Percentiles rank a stretch among this genome's conserved stretches.
Conservation (phyloP, 75 land plant genomes). For the Sequoiadendron giganteum region DNA sequence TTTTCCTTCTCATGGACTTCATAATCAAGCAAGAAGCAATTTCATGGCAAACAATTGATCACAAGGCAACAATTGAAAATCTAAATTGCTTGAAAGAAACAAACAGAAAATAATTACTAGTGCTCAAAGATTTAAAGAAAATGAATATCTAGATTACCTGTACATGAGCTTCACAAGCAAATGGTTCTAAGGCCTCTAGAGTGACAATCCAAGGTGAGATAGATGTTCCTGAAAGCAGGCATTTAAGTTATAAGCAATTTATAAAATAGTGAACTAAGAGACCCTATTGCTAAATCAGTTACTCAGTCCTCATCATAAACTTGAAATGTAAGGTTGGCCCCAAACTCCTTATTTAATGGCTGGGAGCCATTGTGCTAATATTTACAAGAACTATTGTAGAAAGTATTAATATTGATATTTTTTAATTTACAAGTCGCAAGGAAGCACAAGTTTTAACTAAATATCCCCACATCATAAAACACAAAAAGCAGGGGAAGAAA, state of each 20-base stretch:
- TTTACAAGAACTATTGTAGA: neutral
- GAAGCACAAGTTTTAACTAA: neutral
- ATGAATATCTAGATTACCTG: constrained; percentile 48
- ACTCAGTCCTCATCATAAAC: neutral
- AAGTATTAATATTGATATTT: neutral
- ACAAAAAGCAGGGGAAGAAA: neutral
- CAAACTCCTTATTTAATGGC: neutral
- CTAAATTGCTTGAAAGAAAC: neutral
- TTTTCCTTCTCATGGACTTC: neutral
- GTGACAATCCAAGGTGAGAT: constrained; percentile 98
- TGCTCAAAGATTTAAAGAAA: neutral
- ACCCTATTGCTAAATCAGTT: neutral
- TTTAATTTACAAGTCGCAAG: neutral
- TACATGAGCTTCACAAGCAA: constrained; percentile 75
- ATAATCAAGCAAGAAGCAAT: neutral
- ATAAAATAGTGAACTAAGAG: neutral
- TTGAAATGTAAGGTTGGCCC: neutral
- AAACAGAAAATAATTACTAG: neutral
- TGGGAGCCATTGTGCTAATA: neutral
- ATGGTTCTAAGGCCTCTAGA: constrained; percentile 91
- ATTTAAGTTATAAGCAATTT: neutral
- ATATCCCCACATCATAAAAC: neutral
- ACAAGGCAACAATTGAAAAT: neutral
- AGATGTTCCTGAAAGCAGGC: constrained; percentile 61
- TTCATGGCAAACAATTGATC: neutral